Evolutionary conservation across 2,329 filamentous ascomycete genomes (phyloP).

Genomic region (Colletotrichum sp.): DNA sequence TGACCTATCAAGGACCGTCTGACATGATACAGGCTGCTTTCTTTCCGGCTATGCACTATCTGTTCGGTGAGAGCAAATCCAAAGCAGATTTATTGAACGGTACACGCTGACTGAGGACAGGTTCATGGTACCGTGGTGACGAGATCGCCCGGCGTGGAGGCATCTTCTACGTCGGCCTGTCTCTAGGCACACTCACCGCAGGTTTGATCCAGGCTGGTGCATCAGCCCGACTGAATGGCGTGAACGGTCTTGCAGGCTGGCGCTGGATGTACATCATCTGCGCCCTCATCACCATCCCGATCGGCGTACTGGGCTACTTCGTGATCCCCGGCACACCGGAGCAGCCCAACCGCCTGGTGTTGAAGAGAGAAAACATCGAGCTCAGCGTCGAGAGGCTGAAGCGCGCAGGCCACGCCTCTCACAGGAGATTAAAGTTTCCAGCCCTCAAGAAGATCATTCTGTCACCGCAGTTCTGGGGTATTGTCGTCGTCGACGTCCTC

Average conservation of each 20-base stretch:
- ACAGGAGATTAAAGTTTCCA: constrained; percentile 36
- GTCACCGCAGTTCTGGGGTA: constrained; percentile 42
- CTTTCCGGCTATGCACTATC: constrained; percentile 36
- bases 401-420: constrained; percentile 43
- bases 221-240: constrained; percentile 44
- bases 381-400: constrained; percentile 32
- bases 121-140: constrained; percentile 52
- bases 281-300: constrained; percentile 43
- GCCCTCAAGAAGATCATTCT: constrained; percentile 36
- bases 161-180: constrained; percentile 47
- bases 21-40: constrained; percentile 30
- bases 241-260: constrained; percentile 44
- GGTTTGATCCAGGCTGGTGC: constrained; percentile 49
- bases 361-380: constrained; percentile 27
- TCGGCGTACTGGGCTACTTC: constrained; percentile 43
- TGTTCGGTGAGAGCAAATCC: constrained; percentile 35
- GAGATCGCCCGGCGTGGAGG: constrained; percentile 43
- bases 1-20: neutral
- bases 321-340: constrained; percentile 37
- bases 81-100: neutral
- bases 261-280: constrained; percentile 52
- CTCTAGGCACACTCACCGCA: constrained; percentile 46
- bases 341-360: constrained; percentile 31
- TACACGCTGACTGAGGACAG: constrained; percentile 43
- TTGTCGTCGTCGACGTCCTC: constrained; percentile 39